Base-by-base conservation (phyloP, 768 basidiomycete genomes). In the Favolaschia claudopus region DNA sequence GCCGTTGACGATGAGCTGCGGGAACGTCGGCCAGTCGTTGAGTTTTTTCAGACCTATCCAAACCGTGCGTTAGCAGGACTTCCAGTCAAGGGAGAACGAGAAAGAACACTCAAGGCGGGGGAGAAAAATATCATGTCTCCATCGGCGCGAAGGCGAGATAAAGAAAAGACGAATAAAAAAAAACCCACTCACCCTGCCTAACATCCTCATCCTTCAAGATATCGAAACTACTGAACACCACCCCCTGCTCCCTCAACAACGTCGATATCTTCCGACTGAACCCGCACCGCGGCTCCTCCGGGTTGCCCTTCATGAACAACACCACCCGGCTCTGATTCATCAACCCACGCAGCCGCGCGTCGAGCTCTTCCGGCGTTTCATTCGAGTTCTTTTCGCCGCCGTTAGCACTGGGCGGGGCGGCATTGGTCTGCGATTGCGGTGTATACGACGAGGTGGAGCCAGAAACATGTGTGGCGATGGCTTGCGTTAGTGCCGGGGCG, bases 21-120 rank as follows among this genome's bases (percentile, higher is more conserved):
- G 92, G 77, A 84, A 93, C 4, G 92, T 96, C 0, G 94, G 94
- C 94, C 94, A 96, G 59, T 95, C 84, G 69, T 96, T 96, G 59
- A 93, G 69, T 60, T 79, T 84, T 76, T 89, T 89, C 49, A 89
- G 82, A 69, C 85, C 94, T 86, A 61, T 29, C 60, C 2, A n/a
- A n/a, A 8, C 25, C 15, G 29, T 27, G 5, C n/a, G 15, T 31
- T 10, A 40, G 22, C 3, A 4, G 7, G 25, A 20, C 8, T 10
- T 9, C 5, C 29, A 25, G 25, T n/a, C n/a, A n/a, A 40, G 3
- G 19, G 31, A 15, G n/a, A 19, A 47, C 20, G 28, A 37, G 58
- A 36, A 34, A 47, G 7, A 17, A 54, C 19, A 12, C n/a, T 5
- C n/a, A 31, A 36, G 7, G 34, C 22, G 8, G 15, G 51, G 24